Percentiles rank a stretch among this genome's conserved stretches.
Evolutionary conservation across 306 rosid genomes (phyloP).

Genomic region (Prunus kanzakura): DNA sequence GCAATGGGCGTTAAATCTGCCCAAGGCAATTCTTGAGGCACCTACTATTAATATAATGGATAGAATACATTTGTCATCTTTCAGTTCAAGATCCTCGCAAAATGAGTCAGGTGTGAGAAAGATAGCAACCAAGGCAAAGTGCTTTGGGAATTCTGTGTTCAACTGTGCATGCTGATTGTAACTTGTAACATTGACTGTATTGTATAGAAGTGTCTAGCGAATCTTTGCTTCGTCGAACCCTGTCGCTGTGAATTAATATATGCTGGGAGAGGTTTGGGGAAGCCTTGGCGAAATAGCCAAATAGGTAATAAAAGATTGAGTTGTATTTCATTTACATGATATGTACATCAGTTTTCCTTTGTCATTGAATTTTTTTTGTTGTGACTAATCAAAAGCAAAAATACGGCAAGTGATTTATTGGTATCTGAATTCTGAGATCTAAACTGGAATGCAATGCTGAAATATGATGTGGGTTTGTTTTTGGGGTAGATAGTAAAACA

Average conservation of each 20-base stretch:
- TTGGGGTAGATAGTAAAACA: too few species aligned
- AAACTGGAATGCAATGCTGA: neutral
- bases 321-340: neutral
- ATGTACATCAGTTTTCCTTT: slow-evolving; percentile 5
- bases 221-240: slow-evolving; percentile 25
- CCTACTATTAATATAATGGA: slow-evolving; percentile 87
- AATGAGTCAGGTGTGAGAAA: slow-evolving; percentile 69
- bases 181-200: slow-evolving; percentile 18
- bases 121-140: slow-evolving; percentile 63
- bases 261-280: slow-evolving; percentile 19
- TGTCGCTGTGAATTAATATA: slow-evolving; percentile 8
- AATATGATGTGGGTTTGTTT: neutral
- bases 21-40: slow-evolving; percentile 89
- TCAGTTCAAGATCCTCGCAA: slow-evolving; percentile 43
- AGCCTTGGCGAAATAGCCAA: slow-evolving; percentile 17
- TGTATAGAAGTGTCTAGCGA: slow-evolving; percentile 34
- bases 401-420: neutral
- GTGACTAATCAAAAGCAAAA: neutral
- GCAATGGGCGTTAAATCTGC: slow-evolving; percentile 79
- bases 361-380: neutral
- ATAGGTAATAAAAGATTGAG: slow-evolving; percentile 7
- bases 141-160: slow-evolving; percentile 74
- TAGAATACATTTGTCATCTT: slow-evolving; percentile 76
- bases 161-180: slow-evolving; percentile 72
- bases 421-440: neutral